Evolutionary conservation across 2,329 filamentous ascomycete species (phyloP).

Genomic region (Hymenoscyphus albidus): DNA sequence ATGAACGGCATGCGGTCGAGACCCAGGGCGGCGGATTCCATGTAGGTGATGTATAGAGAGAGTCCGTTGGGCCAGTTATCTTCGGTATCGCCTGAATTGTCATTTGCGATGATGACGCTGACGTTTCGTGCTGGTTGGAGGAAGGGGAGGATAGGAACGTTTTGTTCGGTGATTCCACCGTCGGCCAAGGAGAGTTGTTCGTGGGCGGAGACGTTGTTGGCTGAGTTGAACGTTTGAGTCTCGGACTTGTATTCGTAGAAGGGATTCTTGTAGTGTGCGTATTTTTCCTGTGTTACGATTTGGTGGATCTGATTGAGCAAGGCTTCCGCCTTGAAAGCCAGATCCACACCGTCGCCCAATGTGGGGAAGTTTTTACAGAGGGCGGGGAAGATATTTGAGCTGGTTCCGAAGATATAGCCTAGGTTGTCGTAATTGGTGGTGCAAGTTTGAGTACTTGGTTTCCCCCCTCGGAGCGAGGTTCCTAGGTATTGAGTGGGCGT

Average conservation of each 20-base stretch:
- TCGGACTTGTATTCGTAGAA: constrained; percentile 46
- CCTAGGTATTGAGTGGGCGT: constrained; percentile 57
- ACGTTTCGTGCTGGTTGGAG: constrained; percentile 48
- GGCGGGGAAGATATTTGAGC: constrained; percentile 40
- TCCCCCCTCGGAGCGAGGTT: constrained; percentile 52
- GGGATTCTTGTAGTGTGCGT: constrained; percentile 57
- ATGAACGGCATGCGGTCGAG: constrained; percentile 43
- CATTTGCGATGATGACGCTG: constrained; percentile 62
- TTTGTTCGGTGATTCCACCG: constrained; percentile 44
- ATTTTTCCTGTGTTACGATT: constrained; percentile 31
- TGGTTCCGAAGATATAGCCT: constrained; percentile 45
- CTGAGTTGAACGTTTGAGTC: constrained; percentile 36
- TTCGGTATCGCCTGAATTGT: constrained; percentile 58
- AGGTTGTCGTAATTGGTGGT: constrained; percentile 46
- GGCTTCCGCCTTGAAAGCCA: constrained; percentile 27
- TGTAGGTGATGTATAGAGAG: constrained; percentile 36
- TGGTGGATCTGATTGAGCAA: constrained; percentile 34
- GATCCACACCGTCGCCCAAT: constrained; percentile 15
- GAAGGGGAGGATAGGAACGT: constrained; percentile 46
- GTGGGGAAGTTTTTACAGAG: constrained; percentile 17
- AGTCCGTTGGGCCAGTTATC: constrained; percentile 43
- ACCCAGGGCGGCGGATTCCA: constrained; percentile 19
- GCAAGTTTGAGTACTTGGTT: constrained; percentile 37
- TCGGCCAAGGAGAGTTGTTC: constrained; percentile 41
- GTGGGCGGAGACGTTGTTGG: constrained; percentile 37